Base-by-base conservation (phyloP, 345 rosid genomes). In the Toxicodendron radicans region DNA sequence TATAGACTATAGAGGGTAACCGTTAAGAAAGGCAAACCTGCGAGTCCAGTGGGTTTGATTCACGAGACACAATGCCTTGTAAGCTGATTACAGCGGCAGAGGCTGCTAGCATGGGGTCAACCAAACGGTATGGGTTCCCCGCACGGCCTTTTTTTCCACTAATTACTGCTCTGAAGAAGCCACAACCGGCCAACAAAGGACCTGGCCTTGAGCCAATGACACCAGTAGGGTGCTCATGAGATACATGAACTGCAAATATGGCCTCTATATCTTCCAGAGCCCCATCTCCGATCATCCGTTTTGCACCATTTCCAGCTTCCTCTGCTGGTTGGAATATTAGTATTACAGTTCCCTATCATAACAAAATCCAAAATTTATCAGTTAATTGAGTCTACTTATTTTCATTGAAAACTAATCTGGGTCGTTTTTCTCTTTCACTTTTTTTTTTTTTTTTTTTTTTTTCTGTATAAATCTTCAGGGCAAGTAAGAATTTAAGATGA, bases 261-360 rank as follows among this genome's bases (percentile, higher is more conserved):
- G 95, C 97, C 61, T 90, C 90, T 13, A 94, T 86, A 51, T 90
- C 79, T 2, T 89, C 94, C 4, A 91, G 75, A 0, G 93, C 97
- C 5, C 90, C 94, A 9, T 94, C 98, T 74, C 76, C 84, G 0
- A 94, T 94, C 98, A 94, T 90, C 46, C 79, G 58, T 64, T 91
- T 94, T 14, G 98, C 98, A 8, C 98, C 98, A 38, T 94, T 94
- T 23, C 98, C 98, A 17, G 97, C 98, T 87, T 94, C 98, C 82
- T 94, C 98, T 5, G 98, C 97, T 2, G 98, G 97, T 75, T 94
- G 98, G 64, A 94, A 94, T n/a, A 94, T 59, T 46, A 91, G 38
- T 56, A 94, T 66, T n/a, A 91, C 94, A 0, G 98, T 94, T 71
- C 98, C 98, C 98, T 93, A 59, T 30, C n/a, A 79, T 54, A 35